Evolutionary conservation across 768 basidiomycete genomes (phyloP).

Genomic region (Kwoniella dendrophila): DNA sequence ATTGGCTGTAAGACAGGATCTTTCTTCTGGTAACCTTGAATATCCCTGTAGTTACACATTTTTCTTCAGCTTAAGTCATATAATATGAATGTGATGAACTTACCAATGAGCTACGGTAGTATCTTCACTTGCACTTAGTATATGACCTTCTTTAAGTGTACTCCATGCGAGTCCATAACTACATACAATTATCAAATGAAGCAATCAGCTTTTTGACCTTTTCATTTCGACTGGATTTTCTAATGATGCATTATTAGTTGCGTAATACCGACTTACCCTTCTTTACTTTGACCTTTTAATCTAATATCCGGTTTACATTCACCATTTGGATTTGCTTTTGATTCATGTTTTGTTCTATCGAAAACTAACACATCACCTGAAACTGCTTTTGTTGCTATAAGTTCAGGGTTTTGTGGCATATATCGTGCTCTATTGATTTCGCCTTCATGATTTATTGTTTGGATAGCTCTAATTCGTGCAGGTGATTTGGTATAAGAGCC

Average conservation of each 20-base stretch:
- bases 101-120: constrained; percentile 94
- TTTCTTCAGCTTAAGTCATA: background rate
- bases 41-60: constrained; percentile 66
- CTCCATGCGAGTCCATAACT: constrained; percentile 96
- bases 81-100: constrained; percentile 35
- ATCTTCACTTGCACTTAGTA: constrained; percentile 92
- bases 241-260: constrained; percentile 1
- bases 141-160: constrained; percentile 75
- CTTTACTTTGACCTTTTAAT: constrained; percentile 83
- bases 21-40: constrained; percentile 79
- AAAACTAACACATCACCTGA: constrained; percentile 91
- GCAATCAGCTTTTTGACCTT: background rate
- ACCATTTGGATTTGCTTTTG: constrained; percentile 82
- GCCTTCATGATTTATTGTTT: constrained; percentile 90
- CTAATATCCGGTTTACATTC: constrained; percentile 87
- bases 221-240: background rate
- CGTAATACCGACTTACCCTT: constrained; percentile 69
- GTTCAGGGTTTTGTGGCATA: constrained; percentile 97
- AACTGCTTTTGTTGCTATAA: constrained; percentile 92
- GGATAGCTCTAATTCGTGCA: constrained; percentile 83
- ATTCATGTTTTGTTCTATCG: constrained; percentile 94
- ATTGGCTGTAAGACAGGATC: constrained; percentile 81
- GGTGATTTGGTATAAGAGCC: constrained; percentile 87
- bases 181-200: background rate
- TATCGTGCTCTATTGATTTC: constrained; percentile 97